phyloP scores from a whole-genome alignment of 2,329 filamentous ascomycete species.

The Grosmannia huntii region DNA sequence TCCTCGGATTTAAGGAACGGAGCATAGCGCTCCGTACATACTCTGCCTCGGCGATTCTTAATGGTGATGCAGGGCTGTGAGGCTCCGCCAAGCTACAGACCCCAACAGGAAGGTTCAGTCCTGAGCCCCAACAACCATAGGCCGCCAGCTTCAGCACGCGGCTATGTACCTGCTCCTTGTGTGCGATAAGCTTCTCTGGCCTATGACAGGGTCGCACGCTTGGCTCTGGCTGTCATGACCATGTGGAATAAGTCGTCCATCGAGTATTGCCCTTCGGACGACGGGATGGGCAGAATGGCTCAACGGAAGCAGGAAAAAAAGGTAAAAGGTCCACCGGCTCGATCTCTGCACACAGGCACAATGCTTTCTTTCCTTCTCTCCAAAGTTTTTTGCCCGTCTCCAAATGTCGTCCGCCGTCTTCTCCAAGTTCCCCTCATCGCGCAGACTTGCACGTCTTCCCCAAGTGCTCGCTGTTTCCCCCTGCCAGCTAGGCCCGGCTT shows the following conservation, averaged over 20 bases:
- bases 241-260: no score
- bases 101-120: neutral
- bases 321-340: no score
- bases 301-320: no score
- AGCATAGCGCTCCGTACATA: no score
- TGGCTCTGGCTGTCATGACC: neutral
- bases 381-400: no score
- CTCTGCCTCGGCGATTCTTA: no score
- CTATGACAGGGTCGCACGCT: neutral
- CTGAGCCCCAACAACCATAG: neutral
- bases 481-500: neutral
- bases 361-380: no score
- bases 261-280: no score
- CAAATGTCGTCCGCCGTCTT: no score
- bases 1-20: neutral
- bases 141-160: neutral
- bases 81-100: neutral
- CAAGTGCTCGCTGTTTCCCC: neutral
- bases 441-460: neutral
- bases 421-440: no score
- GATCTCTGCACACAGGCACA: no score
- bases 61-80: neutral
- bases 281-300: no score
- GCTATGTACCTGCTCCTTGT: neutral
- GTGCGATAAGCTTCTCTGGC: neutral